phyloP scores from a whole-genome alignment of 139 green algal species.

The Chlorella sorokiniana region DNA sequence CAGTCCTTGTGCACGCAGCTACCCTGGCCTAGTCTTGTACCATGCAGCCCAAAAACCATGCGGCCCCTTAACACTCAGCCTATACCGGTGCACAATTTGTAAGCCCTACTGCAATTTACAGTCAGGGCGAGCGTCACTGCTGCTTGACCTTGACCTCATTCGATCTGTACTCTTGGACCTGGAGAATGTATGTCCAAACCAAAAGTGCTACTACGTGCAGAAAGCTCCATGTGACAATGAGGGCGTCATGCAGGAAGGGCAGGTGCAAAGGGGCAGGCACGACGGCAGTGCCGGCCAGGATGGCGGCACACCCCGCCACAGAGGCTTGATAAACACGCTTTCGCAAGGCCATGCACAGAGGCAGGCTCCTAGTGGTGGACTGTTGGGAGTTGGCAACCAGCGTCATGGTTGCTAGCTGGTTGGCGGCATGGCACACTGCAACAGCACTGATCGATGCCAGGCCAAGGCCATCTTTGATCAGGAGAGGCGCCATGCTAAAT shows the following conservation, averaged over 20 bases:
- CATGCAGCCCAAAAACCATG: too few relatives aligned
- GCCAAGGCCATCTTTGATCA: conserved; percentile 79
- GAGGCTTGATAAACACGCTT: not conserved
- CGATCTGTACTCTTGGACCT: not conserved
- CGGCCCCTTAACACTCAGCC: too few relatives aligned
- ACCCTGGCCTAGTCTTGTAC: too few relatives aligned
- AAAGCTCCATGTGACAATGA: conserved; percentile 28
- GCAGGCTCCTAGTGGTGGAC: not conserved
- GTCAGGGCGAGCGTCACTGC: not conserved
- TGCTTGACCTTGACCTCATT: conserved; percentile 10
- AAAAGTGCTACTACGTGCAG: conserved; percentile 34
- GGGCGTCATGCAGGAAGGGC: conserved; percentile 48
- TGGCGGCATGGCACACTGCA: conserved; percentile 9
- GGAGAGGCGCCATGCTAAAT: conserved; percentile 93
- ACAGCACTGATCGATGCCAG: conserved; percentile 55
- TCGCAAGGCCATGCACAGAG: not conserved
- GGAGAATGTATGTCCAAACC: conserved; percentile 9
- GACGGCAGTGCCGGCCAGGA: not conserved
- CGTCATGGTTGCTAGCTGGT: not conserved
- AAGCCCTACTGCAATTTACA: not conserved
- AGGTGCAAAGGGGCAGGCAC: conserved; percentile 29
- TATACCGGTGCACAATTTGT: too few relatives aligned
- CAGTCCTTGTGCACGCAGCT: too few relatives aligned
- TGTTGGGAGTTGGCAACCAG: not conserved
- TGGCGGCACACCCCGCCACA: not conserved